Percentiles rank a stretch among this genome's conserved stretches.
These are phyloP conservation scores for Dispira parvispora DNA, from an alignment of 192 early-diverging fungal species.

Conservation along the genomic window DNA sequence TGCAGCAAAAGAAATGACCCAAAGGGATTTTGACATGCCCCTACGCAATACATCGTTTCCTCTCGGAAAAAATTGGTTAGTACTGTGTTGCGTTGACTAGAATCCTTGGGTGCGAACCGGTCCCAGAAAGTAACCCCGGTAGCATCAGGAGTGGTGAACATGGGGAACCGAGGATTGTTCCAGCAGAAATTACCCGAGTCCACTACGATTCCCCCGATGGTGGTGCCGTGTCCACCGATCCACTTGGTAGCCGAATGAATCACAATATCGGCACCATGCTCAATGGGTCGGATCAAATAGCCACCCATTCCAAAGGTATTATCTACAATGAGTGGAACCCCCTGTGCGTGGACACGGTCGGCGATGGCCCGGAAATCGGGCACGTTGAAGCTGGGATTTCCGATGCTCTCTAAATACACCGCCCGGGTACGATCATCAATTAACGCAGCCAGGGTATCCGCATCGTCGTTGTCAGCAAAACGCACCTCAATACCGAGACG, in stretches of 20 bases:
- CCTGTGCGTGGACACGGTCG: constrained; percentile 47
- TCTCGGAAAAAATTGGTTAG: constrained; percentile 52
- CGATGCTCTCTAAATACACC: constrained; percentile 67
- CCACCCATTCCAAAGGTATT: constrained; percentile 80
- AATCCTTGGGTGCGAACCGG: constrained; percentile 39
- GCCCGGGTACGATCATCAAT: constrained; percentile 73
- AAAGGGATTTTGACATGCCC: constrained; percentile 64
- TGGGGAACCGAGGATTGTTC: constrained; percentile 64
- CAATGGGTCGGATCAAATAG: constrained; percentile 55
- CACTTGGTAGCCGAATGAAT: constrained; percentile 77
- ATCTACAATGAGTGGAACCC: constrained; percentile 72
- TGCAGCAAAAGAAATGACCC: constrained; percentile 65
- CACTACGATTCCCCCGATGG: constrained; percentile 66
- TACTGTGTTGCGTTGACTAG: constrained; percentile 30
- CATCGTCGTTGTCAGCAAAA: constrained; percentile 50
- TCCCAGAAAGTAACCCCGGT: constrained; percentile 69
- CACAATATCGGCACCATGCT: constrained; percentile 77
- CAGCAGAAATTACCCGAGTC: constrained; percentile 65
- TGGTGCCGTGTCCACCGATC: constrained; percentile 67
- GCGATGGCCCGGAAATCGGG: constrained; percentile 64
- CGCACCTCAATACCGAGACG: constrained; percentile 54
- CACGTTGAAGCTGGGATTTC: constrained; percentile 65
- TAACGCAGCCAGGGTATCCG: constrained; percentile 40
- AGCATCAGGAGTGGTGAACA: constrained; percentile 65
- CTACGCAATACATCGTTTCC: constrained; percentile 62